Evolutionary conservation across 805 yeast genomes (phyloP).

Genomic region (Cephaloascus albidus): DNA sequence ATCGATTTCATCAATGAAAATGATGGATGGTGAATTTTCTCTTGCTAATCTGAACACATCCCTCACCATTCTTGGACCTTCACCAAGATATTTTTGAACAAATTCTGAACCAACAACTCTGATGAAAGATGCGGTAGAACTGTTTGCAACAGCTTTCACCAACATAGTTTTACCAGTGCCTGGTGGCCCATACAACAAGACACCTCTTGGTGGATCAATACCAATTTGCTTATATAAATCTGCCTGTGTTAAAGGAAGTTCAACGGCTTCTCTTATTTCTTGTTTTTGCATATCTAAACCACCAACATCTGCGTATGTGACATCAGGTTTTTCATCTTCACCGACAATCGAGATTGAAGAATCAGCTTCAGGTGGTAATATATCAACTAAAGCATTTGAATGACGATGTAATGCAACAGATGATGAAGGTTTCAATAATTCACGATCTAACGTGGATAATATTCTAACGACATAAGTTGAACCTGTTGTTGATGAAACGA

Average conservation of each 20-base stretch:
- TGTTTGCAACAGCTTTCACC: constrained; percentile 97
- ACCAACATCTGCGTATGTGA: constrained; percentile 95
- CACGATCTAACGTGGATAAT: constrained; percentile 89
- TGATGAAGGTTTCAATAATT: constrained; percentile 86
- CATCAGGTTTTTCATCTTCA: constrained; percentile 87
- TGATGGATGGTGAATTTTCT: constrained; percentile 94
- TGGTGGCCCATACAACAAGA: constrained; percentile 96
- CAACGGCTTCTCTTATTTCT: constrained; percentile 98
- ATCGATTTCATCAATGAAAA: constrained; percentile 97
- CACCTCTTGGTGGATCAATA: constrained; percentile 98
- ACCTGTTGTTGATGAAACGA: constrained; percentile 95
- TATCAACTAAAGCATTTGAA: constrained; percentile 95
- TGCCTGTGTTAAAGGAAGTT: constrained; percentile 90
- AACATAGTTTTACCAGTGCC: constrained; percentile 99
- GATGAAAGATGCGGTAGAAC: constrained; percentile 90
- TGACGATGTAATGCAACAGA: constrained; percentile 98
- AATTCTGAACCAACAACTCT: constrained; percentile 98
- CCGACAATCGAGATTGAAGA: constrained; percentile 92
- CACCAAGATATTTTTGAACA: constrained; percentile 96
- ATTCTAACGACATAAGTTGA: constrained; percentile 95
- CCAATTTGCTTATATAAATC: constrained; percentile 96
- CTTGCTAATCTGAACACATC: constrained; percentile 96
- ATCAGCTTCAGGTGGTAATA: constrained; percentile 97
- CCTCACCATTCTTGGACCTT: constrained; percentile 99
- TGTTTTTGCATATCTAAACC: constrained; percentile 99